Percentiles rank a stretch among this genome's conserved stretches.
These are phyloP conservation scores for Macrotyloma uniflorum DNA, from an alignment of 306 rosid species.

Conservation along the genomic window DNA sequence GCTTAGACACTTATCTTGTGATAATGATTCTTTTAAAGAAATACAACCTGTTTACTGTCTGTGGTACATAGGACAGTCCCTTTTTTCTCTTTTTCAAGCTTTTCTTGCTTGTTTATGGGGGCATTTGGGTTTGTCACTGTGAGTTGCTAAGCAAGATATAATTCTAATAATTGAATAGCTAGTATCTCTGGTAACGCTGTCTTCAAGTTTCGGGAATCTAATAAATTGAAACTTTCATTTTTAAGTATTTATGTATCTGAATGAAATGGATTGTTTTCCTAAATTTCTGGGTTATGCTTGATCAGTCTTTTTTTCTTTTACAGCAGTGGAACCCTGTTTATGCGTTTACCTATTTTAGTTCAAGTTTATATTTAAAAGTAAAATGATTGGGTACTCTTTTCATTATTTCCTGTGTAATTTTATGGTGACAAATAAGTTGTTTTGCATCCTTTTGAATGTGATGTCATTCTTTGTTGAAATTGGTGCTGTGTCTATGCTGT, in stretches of 20 bases:
- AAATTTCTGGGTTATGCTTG: neutral
- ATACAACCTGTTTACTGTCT: neutral
- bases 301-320: neutral
- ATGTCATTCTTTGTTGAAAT: neutral
- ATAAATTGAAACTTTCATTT: neutral
- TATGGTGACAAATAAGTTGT: neutral
- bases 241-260: neutral
- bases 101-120: neutral
- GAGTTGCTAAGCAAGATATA: constrained; percentile 8
- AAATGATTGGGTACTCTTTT: neutral
- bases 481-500: neutral
- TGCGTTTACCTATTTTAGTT: neutral
- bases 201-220: constrained; percentile 9
- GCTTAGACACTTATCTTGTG: constrained; percentile 15
- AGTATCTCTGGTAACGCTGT: constrained; percentile 2
- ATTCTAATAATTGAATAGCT: neutral
- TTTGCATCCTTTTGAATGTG: neutral
- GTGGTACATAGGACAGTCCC: neutral
- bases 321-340: neutral
- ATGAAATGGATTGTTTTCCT: constrained; percentile 6
- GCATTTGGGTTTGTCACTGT: neutral
- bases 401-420: neutral
- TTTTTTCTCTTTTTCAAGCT: neutral
- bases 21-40: neutral
- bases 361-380: neutral